Conservation (phyloP, 2,329 filamentous ascomycete species). For the Lecanicillium sp. region DNA sequence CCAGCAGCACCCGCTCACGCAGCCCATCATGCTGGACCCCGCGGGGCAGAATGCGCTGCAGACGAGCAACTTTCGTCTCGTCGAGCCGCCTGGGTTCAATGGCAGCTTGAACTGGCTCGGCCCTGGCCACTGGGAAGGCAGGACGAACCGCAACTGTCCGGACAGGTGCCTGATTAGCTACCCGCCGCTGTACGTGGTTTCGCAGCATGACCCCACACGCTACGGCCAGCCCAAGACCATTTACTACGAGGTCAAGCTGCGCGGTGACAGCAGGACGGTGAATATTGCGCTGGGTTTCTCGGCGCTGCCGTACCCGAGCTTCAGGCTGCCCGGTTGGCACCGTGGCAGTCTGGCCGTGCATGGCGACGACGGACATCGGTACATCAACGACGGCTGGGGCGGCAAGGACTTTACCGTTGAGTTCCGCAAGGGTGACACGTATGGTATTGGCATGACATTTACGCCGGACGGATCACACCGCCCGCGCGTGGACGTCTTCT, state of each 20-base stretch:
- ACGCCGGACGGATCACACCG: slow-evolving; percentile 20
- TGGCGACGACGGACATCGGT: slow-evolving; percentile 70
- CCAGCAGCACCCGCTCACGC: slow-evolving; percentile 46
- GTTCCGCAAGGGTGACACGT: slow-evolving; percentile 57
- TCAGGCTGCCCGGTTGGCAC: slow-evolving; percentile 76
- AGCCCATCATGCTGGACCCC: slow-evolving; percentile 41
- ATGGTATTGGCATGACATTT: slow-evolving; percentile 67
- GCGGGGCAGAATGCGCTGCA: slow-evolving; percentile 39
- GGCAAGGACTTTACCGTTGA: slow-evolving; percentile 59
- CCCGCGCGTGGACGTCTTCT: slow-evolving; percentile 43
- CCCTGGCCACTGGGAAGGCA: slow-evolving; percentile 45
- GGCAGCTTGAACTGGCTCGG: slow-evolving; percentile 37
- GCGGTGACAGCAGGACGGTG: slow-evolving; percentile 35
- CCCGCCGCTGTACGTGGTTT: slow-evolving; percentile 59
- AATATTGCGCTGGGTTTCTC: slow-evolving; percentile 61
- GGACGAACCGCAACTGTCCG: slow-evolving; percentile 32
- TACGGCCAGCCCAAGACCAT: slow-evolving; percentile 40
- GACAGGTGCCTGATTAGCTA: slow-evolving; percentile 61
- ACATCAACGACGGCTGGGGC: slow-evolving; percentile 67
- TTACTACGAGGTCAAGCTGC: slow-evolving; percentile 65
- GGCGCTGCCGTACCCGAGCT: slow-evolving; percentile 68
- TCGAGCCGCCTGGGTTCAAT: slow-evolving; percentile 40
- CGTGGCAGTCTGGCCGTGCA: slow-evolving; percentile 69
- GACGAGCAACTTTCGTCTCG: slow-evolving; percentile 44
- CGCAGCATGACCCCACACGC: slow-evolving; percentile 48